Evolutionary conservation across 148 eudicot genomes (phyloP).

Genomic region (Cornus kousa): DNA sequence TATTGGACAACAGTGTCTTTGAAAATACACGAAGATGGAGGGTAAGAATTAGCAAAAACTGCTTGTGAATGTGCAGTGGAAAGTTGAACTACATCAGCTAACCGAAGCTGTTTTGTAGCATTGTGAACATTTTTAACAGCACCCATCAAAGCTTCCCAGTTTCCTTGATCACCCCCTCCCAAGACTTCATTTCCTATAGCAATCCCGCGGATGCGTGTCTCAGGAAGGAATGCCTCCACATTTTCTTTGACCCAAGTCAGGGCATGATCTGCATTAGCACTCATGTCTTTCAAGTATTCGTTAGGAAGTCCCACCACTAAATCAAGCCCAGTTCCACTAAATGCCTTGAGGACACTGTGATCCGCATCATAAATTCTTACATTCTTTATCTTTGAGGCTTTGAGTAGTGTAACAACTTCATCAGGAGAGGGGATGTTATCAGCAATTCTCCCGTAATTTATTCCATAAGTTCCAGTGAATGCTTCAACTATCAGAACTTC

Average conservation of each 20-base stretch:
- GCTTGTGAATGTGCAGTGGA: conserved; percentile 64
- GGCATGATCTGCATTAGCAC: conserved; percentile 59
- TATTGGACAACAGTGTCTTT: conserved; percentile 40
- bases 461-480: conserved; percentile 63
- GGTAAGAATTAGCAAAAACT: conserved; percentile 67
- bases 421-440: conserved; percentile 75
- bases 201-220: conserved; percentile 69
- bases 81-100: conserved; percentile 49
- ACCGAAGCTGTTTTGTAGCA: conserved; percentile 55
- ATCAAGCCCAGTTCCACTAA: conserved; percentile 75
- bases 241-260: conserved; percentile 70
- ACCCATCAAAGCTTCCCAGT: conserved; percentile 49
- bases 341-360: conserved; percentile 67
- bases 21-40: conserved; percentile 72
- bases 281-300: conserved; percentile 56
- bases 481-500: conserved; percentile 21
- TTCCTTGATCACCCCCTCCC: conserved; percentile 46
- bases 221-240: conserved; percentile 50
- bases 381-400: conserved; percentile 71
- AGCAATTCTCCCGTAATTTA: conserved; percentile 78
- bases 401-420: conserved; percentile 59
- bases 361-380: conserved; percentile 72
- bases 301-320: conserved; percentile 78
- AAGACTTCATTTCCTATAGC: conserved; percentile 79
- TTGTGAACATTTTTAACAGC: conserved; percentile 70